Base-by-base conservation (phyloP, 805 yeast genomes). In the Pichia thaimueangensis region DNA sequence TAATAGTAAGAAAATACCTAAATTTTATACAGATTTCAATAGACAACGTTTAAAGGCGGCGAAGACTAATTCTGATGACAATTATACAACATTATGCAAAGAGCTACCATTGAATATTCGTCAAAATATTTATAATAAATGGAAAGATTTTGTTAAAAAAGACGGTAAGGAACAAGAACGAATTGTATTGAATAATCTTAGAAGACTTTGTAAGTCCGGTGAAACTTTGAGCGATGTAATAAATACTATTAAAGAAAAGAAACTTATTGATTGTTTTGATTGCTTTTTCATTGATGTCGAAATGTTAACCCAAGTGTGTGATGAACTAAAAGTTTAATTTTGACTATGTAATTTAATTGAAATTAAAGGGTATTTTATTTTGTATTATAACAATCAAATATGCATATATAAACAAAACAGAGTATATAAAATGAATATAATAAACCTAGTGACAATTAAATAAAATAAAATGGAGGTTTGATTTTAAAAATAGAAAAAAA, bases 21-120 rank as follows among this genome's bases (percentile, higher is more conserved):
- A 49, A 25, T 56, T 49, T 43, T 60, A 51, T 45, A 52, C 57
- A 11, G 65, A 60, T 25, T 43, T 39, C 30, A 38, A 43, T 12
- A 39, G 46, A 9, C 37, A 30, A 13, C 19, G 25, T 16, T 15
- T 33, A 12, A 33, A 23, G n/a, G 27, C 17, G 12, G 28, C 37
- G 6, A 37, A 37, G 13, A 20, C 12, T 12, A 28, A 34, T 4
- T 10, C 23, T 5, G 16, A n/a, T 21, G 24, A 16, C 6, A 11
- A 11, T 16, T 40, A 40, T 20, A 17, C 38, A 11, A 16, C 32
- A 1, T 34, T 40, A 11, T 40, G 43, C 17, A 33, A 34, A 11
- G 4, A 3, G 4, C 4, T 41, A 3, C 9, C 27, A 9, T 8
- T 30, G 2, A 12, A 9, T 12, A 12, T 11, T 6, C 17, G 45